Base-by-base conservation (phyloP, 768 basidiomycete genomes). In the Kwoniella europaea region DNA sequence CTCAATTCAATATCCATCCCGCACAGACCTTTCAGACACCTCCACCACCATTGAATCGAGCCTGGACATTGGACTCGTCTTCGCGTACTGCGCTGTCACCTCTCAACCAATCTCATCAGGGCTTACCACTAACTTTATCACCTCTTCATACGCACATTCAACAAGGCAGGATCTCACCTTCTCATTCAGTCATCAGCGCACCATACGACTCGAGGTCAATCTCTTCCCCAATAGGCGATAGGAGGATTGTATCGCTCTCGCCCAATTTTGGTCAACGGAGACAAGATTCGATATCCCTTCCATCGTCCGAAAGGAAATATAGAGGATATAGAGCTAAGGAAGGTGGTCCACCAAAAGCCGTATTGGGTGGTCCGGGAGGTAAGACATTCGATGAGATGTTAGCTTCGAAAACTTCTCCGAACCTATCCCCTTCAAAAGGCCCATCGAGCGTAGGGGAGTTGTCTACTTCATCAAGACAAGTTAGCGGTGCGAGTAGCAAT, bases 361-460 rank as follows among this genome's bases (percentile, higher is more conserved):
- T 71, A 60, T 63, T 78, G 3, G 77, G 77, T n/a, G 77, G 77
- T 20, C 73, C 71, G 15, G 71, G 71, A 7, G 77, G 77, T 27
- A 74, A 68, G 57, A 78, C 77, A 6, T 78, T 69, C 41, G 77
- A 78, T 4, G 74, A 78, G 61, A 50, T 68, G 64, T n/a, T 61
- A 15, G 67, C 61, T 55, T 43, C 50, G 16, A 59, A 61, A 60
- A 56, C 54, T 10, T 50, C 50, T 54, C 56, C 69, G 5, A 57
- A 24, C 53, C 20, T 50, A 3, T 56, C 61, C 4, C 57, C 69
- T 12, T 10, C 10, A 12, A 54, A 63, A 50, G 64, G 42, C 4
- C 46, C 46, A 18, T 50, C 13, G 24, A 56, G 29, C 41, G 29
- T 22, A 18, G 13, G 35, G n/a, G 55, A 56, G 16, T 13, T 41